phyloP scores from a whole-genome alignment of 768 basidiomycete species.

The Mycena galericulata region DNA sequence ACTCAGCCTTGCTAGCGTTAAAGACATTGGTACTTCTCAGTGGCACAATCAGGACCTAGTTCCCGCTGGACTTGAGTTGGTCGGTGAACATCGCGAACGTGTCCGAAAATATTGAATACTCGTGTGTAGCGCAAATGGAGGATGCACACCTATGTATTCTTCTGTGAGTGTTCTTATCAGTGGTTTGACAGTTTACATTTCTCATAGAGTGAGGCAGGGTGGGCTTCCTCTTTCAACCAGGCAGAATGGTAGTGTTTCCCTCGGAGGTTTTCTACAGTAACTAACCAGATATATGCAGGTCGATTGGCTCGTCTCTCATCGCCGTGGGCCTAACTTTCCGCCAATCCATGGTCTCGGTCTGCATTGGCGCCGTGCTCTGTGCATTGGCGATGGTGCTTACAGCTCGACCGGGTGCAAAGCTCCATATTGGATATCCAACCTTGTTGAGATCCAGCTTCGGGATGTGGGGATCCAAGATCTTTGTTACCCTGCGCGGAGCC shows the following conservation, averaged over 20 bases:
- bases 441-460: constrained; percentile 36
- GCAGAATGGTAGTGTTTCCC: constrained; percentile 30
- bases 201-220: constrained; percentile 20
- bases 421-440: constrained; percentile 40
- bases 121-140: constrained; percentile 28
- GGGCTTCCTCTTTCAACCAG: constrained; percentile 36
- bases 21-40: constrained; percentile 25
- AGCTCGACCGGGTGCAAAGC: constrained; percentile 35
- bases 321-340: constrained; percentile 38
- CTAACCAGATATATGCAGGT: constrained; percentile 16
- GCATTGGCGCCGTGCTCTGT: constrained; percentile 33
- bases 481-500: constrained; percentile 35
- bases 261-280: neutral
- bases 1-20: neutral
- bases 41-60: constrained; percentile 35
- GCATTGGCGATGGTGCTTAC: constrained; percentile 35
- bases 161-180: constrained; percentile 18
- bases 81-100: neutral
- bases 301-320: constrained; percentile 38
- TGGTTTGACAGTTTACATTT: neutral
- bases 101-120: too few relatives aligned
- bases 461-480: constrained; percentile 39
- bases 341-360: constrained; percentile 38
- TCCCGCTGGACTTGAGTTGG: constrained; percentile 22
- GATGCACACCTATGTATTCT: constrained; percentile 36